Percentiles rank a stretch among this genome's conserved stretches.
Conservation (phyloP, 2,329 filamentous ascomycete genomes). For the Pyrenophora seminiperda region DNA sequence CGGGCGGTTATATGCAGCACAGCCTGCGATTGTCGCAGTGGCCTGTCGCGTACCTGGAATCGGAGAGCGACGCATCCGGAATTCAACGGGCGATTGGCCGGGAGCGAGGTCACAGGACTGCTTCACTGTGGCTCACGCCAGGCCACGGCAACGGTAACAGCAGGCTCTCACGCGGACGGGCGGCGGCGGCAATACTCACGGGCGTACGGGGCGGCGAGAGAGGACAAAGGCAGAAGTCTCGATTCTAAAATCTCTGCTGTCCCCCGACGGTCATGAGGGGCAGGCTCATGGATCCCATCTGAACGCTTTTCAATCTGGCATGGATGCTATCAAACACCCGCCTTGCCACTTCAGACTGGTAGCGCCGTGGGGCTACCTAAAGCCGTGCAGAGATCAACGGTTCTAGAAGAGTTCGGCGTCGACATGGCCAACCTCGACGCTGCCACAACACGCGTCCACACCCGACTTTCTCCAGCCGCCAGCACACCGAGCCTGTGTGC, state of each 20-base stretch:
- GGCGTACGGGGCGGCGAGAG: not conserved
- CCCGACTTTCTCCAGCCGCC: not conserved
- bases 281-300: slow-evolving; percentile 9
- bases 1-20: slow-evolving; percentile 14
- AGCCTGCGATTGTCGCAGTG: slow-evolving; percentile 16
- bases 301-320: slow-evolving; percentile 4
- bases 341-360: slow-evolving; percentile 12
- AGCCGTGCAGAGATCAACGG: slow-evolving; percentile 13
- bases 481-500: too few relatives aligned
- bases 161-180: slow-evolving; percentile 6
- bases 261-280: slow-evolving; percentile 16
- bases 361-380: slow-evolving; percentile 10
- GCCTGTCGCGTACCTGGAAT: slow-evolving; percentile 32
- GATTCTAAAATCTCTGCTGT: slow-evolving; percentile 16
- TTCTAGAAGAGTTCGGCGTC: slow-evolving; percentile 14
- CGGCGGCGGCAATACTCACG: not conserved
- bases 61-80: slow-evolving; percentile 40
- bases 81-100: slow-evolving; percentile 25
- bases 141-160: slow-evolving; percentile 5
- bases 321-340: slow-evolving; percentile 11
- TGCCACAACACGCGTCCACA: slow-evolving; percentile 5
- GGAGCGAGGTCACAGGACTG: slow-evolving; percentile 22
- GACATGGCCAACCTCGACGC: not conserved
- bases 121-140: not conserved
- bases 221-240: not conserved